Percentiles rank a stretch among this genome's conserved stretches.
These are phyloP conservation scores for Podaxis sp. DNA, from an alignment of 768 basidiomycete species.

Conservation along the genomic window DNA sequence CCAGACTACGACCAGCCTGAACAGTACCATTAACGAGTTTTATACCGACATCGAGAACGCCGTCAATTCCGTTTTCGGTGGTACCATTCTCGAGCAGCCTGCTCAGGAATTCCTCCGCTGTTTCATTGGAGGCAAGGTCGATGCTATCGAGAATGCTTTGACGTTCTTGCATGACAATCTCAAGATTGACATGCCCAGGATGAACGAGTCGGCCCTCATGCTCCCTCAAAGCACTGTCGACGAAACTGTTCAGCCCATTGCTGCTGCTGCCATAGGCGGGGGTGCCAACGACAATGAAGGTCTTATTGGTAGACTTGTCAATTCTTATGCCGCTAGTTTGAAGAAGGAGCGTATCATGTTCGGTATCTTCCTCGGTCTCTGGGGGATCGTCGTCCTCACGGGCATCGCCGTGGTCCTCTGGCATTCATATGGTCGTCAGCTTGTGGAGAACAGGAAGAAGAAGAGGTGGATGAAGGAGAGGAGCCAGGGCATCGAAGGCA, in stretches of 20 bases:
- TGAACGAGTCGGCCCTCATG: conserved; percentile 74
- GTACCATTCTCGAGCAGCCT: conserved; percentile 78
- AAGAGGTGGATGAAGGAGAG: conserved; percentile 54
- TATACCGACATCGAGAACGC: conserved; percentile 82
- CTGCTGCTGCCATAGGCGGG: conserved; percentile 76
- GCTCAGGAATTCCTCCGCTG: conserved; percentile 88
- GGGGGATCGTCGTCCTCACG: conserved; percentile 83
- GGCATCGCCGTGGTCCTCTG: conserved; percentile 69
- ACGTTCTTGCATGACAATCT: conserved; percentile 93
- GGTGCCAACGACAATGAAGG: conserved; percentile 52
- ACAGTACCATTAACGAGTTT: conserved; percentile 82
- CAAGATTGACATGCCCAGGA: conserved; percentile 72
- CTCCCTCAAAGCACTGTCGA: conserved; percentile 71
- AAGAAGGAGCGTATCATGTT: conserved; percentile 86
- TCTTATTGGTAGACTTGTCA: conserved; percentile 71
- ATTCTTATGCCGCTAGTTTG: conserved; percentile 69
- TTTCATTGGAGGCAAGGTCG: conserved; percentile 88
- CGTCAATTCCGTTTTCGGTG: conserved; percentile 79
- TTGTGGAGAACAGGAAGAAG: conserved; percentile 46
- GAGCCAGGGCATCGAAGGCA: conserved; percentile 40
- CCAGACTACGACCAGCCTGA: conserved; percentile 82
- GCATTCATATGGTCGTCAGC: conserved; percentile 59
- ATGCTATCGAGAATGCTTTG: conserved; percentile 81
- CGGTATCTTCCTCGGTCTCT: conserved; percentile 76
- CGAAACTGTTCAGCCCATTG: conserved; percentile 78